Percentiles rank a stretch among this genome's conserved stretches.
phyloP scores from a whole-genome alignment of 2,329 filamentous ascomycete species.

The Lachnum nothofagi region DNA sequence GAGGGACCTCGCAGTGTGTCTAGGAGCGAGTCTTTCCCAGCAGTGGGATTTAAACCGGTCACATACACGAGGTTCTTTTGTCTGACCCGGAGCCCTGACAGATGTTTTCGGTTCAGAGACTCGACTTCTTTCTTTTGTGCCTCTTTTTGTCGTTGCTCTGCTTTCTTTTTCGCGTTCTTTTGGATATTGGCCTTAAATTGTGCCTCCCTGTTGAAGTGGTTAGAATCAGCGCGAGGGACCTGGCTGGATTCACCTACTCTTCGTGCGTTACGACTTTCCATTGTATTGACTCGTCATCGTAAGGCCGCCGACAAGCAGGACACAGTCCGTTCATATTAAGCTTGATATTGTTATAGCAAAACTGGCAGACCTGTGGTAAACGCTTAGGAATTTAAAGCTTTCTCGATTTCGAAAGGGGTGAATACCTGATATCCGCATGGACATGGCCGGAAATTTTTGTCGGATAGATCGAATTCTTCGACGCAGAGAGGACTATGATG shows the following conservation, averaged over 20 bases:
- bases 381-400: constrained; percentile 6
- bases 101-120: constrained; percentile 88
- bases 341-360: constrained; percentile 99
- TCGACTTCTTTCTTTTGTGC: constrained; percentile 94
- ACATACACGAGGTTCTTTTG: constrained; percentile 99
- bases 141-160: constrained; percentile 83
- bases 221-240: constrained; percentile 3
- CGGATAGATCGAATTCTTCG: constrained; percentile 96
- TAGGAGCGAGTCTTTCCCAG: constrained; percentile 85
- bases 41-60: constrained; percentile 84
- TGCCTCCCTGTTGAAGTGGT: constrained; percentile 51
- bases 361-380: constrained; percentile 80
- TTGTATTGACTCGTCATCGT: constrained; percentile 94
- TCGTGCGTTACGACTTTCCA: constrained; percentile 93
- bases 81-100: constrained; percentile 90
- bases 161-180: constrained; percentile 90
- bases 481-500: constrained; percentile 81
- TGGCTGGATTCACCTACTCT: constrained; percentile 60
- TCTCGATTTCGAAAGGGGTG: background rate
- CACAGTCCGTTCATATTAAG: constrained; percentile 96
- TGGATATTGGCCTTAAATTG: constrained; percentile 73
- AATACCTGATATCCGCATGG: constrained; percentile 95
- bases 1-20: constrained; percentile 84
- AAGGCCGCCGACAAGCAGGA: constrained; percentile 91
- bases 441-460: constrained; percentile 94